Evolutionary conservation across 1,284 basidiomycete genomes (phyloP).

Genomic region (Hemileia vastatrix): DNA sequence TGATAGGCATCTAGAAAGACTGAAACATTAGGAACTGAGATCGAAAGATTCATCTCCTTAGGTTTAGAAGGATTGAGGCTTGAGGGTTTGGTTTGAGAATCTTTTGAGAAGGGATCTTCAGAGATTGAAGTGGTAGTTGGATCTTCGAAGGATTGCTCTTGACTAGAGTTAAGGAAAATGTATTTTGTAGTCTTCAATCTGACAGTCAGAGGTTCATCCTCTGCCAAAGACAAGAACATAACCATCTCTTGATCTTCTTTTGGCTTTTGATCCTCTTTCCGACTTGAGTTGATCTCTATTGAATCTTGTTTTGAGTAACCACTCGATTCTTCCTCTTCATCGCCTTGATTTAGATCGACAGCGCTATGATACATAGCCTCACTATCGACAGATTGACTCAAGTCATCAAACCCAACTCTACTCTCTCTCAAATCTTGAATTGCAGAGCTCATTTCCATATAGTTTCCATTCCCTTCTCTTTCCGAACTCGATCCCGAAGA

Average conservation of each 20-base stretch:
- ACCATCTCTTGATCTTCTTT: background rate
- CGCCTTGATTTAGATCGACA: background rate
- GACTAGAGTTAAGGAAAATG: background rate
- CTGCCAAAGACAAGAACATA: background rate
- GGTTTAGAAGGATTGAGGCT: too few species aligned
- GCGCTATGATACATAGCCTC: background rate
- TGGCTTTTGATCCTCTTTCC: background rate
- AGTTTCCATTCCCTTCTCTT: background rate
- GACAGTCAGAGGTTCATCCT: background rate
- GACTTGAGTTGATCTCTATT: background rate
- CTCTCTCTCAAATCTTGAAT: constrained; percentile 17
- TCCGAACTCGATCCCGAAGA: background rate
- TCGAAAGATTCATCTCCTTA: too few species aligned
- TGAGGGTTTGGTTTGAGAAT: too few species aligned
- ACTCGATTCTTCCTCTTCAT: background rate
- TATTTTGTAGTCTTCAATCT: background rate
- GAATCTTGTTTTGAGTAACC: too few species aligned
- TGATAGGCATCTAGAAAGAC: background rate
- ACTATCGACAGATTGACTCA: background rate
- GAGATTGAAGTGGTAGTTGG: too few species aligned
- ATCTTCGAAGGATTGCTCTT: too few species aligned
- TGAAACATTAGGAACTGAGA: too few species aligned
- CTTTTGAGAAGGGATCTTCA: too few species aligned
- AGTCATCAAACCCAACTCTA: background rate
- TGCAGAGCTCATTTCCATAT: constrained; percentile 22